Base-by-base conservation (phyloP, 352 stramenopile species). In the Phytopythium montanum region DNA sequence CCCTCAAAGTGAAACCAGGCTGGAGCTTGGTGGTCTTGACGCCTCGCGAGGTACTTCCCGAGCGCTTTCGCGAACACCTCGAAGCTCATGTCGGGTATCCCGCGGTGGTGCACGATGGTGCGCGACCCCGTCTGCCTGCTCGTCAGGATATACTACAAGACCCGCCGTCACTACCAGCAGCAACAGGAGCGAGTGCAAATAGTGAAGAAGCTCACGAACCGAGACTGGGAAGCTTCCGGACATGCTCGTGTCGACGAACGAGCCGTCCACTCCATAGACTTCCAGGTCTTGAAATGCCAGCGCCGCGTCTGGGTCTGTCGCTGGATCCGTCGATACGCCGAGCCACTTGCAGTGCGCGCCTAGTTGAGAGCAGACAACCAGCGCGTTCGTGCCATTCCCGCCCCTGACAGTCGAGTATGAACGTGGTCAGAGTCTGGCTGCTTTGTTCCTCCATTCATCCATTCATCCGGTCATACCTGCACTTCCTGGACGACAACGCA, bases 1-100 rank as follows among this genome's bases (percentile, higher is more conserved):
- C 81, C 77, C 69, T 92, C 79, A 48, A 90, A 92, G 60, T 91
- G 81, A 39, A 88, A 61, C 81, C 79, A 90, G 21, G 72, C 50
- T 2, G 62, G 60, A 12, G 39, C 14, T 23, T 44, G 54, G 18
- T 52, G 26, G 62, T 45, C 29, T 8, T 65, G 33, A 21, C 41
- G 21, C 52, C 60, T 25, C 28, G 67, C 13, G 9, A 73, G 18
- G 53, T 72, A 52, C 29, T 33, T n/a, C 29, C 48, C 34, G 14
- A 80, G 46, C 56, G 75, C 67, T 31, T 34, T 41, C 5, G 58
- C 54, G 61, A 92, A 92, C 2, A 69, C 56, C 31, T 72, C 61
- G 33, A 62, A 63, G 1, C n/a, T 68, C 45, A 92, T 66, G 61
- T 92, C 83, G 0, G 75, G 69, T 5, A 90, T 72, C 19, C 76